Base-by-base conservation (phyloP, 2,329 filamentous ascomycete species). In the Fusarium bulbicola region DNA sequence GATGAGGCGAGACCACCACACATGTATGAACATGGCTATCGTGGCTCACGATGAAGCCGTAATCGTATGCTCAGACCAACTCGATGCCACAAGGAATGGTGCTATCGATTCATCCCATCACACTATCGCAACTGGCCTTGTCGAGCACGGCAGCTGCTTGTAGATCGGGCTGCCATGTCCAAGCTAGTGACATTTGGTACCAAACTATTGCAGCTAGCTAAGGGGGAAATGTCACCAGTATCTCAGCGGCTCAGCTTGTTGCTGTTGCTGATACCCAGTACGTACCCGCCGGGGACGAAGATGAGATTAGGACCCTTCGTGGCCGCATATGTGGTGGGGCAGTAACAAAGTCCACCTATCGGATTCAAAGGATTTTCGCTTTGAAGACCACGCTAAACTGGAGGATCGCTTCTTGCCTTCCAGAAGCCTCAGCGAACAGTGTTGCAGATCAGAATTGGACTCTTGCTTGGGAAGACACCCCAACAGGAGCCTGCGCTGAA, bases 271-370 rank as follows among this genome's bases (percentile, higher is more conserved):
- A 32, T 34, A 34, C 12, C 24, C 11, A 52, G 56, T 49, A 60
- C 42, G 47, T 70, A 50, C 43, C 52, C 43, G 21, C 59, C 53
- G 26, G 14, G 46, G 42, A 62, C 46, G 64, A 53, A 65, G 53
- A 69, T 68, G 66, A 77, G 69, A 76, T 76, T 72, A 76, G 50
- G 72, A 71, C 74, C 70, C 69, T 77, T 76, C 72, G 71, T 78
- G 74, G 68, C 75, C 68, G 66, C 58, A 50, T 21, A 36, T 34
- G 20, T n/a, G 47, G 70, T 76, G 76, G 76, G 68, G 36, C 56
- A n/a, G 37, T 34, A 42, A 24, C 24, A 24, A 66, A 71, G 40
- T 70, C 76, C 74, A 77, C 76, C 76, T 78, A 78, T 78, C 76
- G 75, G 75, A 63, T 76, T 43, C 56, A 39, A 46, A 58, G 39